phyloP scores from a whole-genome alignment of 2,329 filamentous ascomycete genomes.

The Lasiodiplodia gonubiensis region DNA sequence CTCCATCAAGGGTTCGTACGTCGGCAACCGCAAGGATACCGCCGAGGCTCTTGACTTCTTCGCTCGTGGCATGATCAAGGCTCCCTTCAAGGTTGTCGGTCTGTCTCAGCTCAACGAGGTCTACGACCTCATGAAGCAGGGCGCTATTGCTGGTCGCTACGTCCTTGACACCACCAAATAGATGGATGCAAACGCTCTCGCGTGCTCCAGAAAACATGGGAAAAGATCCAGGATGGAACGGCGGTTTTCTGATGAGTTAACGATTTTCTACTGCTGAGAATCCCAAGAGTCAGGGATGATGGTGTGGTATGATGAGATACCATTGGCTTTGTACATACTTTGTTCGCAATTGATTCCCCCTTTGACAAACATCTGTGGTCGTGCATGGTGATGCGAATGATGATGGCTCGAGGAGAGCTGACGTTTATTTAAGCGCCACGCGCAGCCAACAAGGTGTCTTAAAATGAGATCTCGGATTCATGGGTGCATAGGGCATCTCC shows the following conservation, averaged over 20 bases:
- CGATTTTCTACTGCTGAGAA: conserved; percentile 6
- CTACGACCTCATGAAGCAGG: conserved; percentile 72
- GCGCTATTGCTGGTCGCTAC: conserved; percentile 77
- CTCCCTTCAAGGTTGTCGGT: conserved; percentile 84
- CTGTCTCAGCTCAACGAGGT: conserved; percentile 79
- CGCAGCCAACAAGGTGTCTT: conserved; percentile 19
- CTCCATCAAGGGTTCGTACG: conserved; percentile 89
- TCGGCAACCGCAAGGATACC: conserved; percentile 88
- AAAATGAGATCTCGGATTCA: conserved; percentile 5
- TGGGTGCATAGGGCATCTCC: conserved; percentile 15
- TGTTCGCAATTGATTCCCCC: conserved; percentile 23
- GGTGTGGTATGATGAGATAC: background rate
- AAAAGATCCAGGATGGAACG: conserved; percentile 1
- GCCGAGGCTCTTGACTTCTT: conserved; percentile 92
- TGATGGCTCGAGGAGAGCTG: background rate
- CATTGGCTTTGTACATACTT: conserved; percentile 14
- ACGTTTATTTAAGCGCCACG: conserved; percentile 6
- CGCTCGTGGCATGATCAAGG: conserved; percentile 80
- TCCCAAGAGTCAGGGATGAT: background rate
- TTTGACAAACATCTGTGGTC: background rate
- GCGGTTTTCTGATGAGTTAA: conserved; percentile 14
- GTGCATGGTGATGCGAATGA: background rate
- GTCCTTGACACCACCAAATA: conserved; percentile 70
- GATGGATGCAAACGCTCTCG: background rate
- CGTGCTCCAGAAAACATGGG: background rate